These are phyloP conservation scores for Piromyces sp. DNA, from an alignment of 192 early-diverging fungal species.

Conservation along the genomic window DNA sequence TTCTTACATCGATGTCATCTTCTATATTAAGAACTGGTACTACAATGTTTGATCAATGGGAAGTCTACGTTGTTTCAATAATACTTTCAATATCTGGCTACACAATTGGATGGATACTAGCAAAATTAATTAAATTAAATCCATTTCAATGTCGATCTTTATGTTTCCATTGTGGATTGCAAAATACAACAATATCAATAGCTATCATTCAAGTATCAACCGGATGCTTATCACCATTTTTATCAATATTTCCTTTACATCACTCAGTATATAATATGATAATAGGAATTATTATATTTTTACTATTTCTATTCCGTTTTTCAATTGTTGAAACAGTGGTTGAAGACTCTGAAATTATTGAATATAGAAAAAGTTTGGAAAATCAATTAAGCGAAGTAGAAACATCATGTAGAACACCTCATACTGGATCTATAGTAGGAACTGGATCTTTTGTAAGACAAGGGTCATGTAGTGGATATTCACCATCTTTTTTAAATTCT, in stretches of 20 bases:
- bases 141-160: neutral
- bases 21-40: neutral
- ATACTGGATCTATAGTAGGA: too few species aligned
- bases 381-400: neutral
- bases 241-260: neutral
- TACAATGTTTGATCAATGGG: neutral
- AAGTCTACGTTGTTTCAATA: neutral
- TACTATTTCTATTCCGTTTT: neutral
- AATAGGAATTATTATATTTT: neutral
- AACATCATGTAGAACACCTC: neutral
- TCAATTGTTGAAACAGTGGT: neutral
- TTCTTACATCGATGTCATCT: neutral
- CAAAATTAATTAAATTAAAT: neutral
- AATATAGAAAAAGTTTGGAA: neutral
- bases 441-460: too few species aligned
- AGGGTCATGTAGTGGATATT: too few species aligned
- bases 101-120: neutral
- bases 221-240: neutral
- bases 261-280: neutral
- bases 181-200: neutral
- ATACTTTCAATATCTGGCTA: neutral
- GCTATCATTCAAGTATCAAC: neutral
- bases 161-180: neutral
- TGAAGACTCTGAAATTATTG: neutral
- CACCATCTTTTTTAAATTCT: too few species aligned